phyloP scores from a whole-genome alignment of 176 grass and related monocot genomes.

The Oryza glumipatula region DNA sequence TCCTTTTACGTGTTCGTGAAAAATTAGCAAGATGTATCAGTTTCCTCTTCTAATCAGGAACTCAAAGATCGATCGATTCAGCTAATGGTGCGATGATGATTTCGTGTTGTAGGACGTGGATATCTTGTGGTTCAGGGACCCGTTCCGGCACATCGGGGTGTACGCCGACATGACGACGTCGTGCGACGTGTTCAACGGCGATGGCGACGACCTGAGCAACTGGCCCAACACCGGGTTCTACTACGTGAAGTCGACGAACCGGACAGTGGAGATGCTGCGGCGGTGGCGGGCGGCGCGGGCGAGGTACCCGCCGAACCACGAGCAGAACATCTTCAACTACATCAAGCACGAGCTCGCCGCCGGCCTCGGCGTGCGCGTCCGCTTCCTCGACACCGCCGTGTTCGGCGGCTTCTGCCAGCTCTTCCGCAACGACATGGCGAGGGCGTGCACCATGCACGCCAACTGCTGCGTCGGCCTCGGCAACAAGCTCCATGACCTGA shows the following conservation, averaged over 20 bases:
- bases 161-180: slow-evolving; percentile 57
- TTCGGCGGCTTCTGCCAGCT: slow-evolving; percentile 53
- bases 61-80: not conserved
- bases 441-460: slow-evolving; percentile 57
- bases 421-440: slow-evolving; percentile 39
- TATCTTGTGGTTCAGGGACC: slow-evolving; percentile 62
- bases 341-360: slow-evolving; percentile 58
- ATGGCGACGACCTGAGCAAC: slow-evolving; percentile 34
- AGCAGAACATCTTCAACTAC: slow-evolving; percentile 53
- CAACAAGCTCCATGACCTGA: slow-evolving; percentile 55
- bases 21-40: not conserved
- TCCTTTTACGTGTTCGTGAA: too few relatives aligned
- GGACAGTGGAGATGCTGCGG: slow-evolving; percentile 44
- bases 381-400: slow-evolving; percentile 48
- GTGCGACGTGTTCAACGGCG: slow-evolving; percentile 48
- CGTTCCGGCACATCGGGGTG: slow-evolving; percentile 46
- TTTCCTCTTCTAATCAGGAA: not conserved
- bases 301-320: slow-evolving; percentile 47
- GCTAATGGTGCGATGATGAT: not conserved
- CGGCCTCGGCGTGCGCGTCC: slow-evolving; percentile 33
- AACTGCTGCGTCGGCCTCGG: slow-evolving; percentile 56
- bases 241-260: slow-evolving; percentile 46
- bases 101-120: slow-evolving; percentile 52
- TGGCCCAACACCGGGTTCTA: slow-evolving; percentile 56
- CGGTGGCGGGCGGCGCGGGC: slow-evolving; percentile 44